These are phyloP conservation scores for Fusarium decemcellulare DNA, from an alignment of 2,329 filamentous ascomycete species.

Conservation along the genomic window DNA sequence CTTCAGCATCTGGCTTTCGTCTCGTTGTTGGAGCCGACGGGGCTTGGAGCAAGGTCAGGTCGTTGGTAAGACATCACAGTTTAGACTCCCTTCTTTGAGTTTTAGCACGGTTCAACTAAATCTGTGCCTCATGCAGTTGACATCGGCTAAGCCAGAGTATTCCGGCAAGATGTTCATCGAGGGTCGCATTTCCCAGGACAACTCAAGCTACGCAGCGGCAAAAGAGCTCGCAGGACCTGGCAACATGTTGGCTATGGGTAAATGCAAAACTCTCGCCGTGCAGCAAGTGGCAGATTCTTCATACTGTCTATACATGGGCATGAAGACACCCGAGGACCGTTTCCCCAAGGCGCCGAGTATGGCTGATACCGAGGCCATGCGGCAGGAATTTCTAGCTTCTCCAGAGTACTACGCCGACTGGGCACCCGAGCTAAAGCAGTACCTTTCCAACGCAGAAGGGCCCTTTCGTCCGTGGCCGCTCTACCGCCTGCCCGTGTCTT, in stretches of 20 bases:
- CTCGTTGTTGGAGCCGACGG: conserved; percentile 33
- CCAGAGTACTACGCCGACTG: conserved; percentile 44
- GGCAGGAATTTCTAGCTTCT: conserved; percentile 37
- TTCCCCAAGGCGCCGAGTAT: not conserved
- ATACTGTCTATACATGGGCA: conserved; percentile 14
- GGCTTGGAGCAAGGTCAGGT: conserved; percentile 50
- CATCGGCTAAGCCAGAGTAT: not conserved
- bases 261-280: not conserved
- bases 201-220: not conserved
- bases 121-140: conserved; percentile 48
- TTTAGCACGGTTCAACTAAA: conserved; percentile 37
- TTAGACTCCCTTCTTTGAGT: conserved; percentile 51
- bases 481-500: conserved; percentile 59
- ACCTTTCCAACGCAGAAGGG: conserved; percentile 41
- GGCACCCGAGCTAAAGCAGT: conserved; percentile 44
- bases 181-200: conserved; percentile 3
- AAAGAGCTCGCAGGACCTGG: conserved; percentile 2
- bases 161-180: conserved; percentile 23
- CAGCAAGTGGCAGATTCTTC: conserved; percentile 16
- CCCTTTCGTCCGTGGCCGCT: conserved; percentile 41
- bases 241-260: conserved; percentile 15
- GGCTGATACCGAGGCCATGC: not conserved
- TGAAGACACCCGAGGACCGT: not conserved
- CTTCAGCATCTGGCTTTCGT: conserved; percentile 10
- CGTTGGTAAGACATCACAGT: conserved; percentile 44